A percentile compares a stretch with the other conserved stretches of the same genome.
Conservation (phyloP, 129 eudicot species). For the Flaveria ramosissima region DNA sequence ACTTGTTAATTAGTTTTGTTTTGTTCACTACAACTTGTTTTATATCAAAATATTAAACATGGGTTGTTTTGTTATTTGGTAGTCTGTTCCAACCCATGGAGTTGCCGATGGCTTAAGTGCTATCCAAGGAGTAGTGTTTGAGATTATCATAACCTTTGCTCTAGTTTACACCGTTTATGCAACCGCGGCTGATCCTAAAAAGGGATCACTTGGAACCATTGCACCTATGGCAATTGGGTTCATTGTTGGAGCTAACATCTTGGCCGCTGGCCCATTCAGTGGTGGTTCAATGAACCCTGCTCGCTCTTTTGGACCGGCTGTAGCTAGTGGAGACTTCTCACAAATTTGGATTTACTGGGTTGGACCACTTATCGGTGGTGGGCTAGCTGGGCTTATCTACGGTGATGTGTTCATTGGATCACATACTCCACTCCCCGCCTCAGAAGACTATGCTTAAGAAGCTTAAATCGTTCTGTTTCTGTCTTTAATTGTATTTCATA, state of each 20-base stretch:
- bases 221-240: slow-evolving; percentile 59
- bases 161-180: slow-evolving; percentile 39
- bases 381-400: slow-evolving; percentile 58
- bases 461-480: not conserved
- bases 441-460: slow-evolving; percentile 43
- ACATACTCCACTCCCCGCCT: slow-evolving; percentile 37
- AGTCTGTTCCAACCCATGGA: slow-evolving; percentile 54
- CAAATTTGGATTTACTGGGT: slow-evolving; percentile 61
- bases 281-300: slow-evolving; percentile 20
- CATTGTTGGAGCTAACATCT: slow-evolving; percentile 60
- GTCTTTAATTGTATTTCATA: slow-evolving; percentile 8
- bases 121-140: slow-evolving; percentile 48
- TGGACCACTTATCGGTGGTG: slow-evolving; percentile 74
- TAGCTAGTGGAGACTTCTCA: slow-evolving; percentile 47
- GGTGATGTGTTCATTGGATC: slow-evolving; percentile 55
- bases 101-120: slow-evolving; percentile 43
- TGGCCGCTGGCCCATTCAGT: slow-evolving; percentile 59
- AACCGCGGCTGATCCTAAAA: slow-evolving; percentile 61
- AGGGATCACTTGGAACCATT: slow-evolving; percentile 51
- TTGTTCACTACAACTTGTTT: not conserved
- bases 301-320: slow-evolving; percentile 44
- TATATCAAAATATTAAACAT: not conserved
- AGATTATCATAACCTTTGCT: slow-evolving; percentile 54
- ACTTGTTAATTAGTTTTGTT: not conserved
- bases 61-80: slow-evolving; percentile 3